These are phyloP conservation scores for Panellus pusillus DNA, from an alignment of 768 basidiomycete genomes.

Conservation along the genomic window DNA sequence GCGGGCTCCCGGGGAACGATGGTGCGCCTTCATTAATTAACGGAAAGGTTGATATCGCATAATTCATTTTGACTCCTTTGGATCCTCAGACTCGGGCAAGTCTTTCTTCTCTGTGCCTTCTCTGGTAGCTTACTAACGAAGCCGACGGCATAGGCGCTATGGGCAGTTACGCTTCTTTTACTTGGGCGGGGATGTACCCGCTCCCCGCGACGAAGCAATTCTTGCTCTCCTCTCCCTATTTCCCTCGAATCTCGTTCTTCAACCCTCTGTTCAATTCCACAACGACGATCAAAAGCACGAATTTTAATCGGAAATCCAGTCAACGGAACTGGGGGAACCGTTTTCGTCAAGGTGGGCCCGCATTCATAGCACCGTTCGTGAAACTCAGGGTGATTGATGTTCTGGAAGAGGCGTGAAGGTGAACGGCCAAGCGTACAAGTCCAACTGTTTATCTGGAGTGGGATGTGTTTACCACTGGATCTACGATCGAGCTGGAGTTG, in stretches of 20 bases:
- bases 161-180: conserved; percentile 61
- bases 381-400: too few species aligned
- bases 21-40: conserved; percentile 40
- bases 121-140: conserved; percentile 16
- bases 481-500: conserved; percentile 54
- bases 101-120: conserved; percentile 5
- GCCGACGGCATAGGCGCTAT: conserved; percentile 47
- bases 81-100: conserved; percentile 29
- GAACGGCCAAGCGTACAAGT: conserved; percentile 57
- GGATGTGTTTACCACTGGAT: conserved; percentile 58
- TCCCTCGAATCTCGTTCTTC: conserved; percentile 58
- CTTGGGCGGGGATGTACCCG: conserved; percentile 62
- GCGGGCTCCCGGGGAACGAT: conserved; percentile 66
- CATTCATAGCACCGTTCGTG: too few species aligned
- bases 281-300: conserved; percentile 51
- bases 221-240: conserved; percentile 62
- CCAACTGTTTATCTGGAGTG: conserved; percentile 67
- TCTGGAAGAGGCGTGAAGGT: conserved; percentile 59
- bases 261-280: conserved; percentile 60
- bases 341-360: conserved; percentile 60
- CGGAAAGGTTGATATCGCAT: too few species aligned
- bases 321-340: conserved; percentile 50
- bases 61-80: too few species aligned
- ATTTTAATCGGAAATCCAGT: conserved; percentile 54
- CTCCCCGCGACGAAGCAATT: conserved; percentile 60